phyloP scores from a whole-genome alignment of 2,329 filamentous ascomycete genomes.

The Nannizziopsis arthrosporioides region DNA sequence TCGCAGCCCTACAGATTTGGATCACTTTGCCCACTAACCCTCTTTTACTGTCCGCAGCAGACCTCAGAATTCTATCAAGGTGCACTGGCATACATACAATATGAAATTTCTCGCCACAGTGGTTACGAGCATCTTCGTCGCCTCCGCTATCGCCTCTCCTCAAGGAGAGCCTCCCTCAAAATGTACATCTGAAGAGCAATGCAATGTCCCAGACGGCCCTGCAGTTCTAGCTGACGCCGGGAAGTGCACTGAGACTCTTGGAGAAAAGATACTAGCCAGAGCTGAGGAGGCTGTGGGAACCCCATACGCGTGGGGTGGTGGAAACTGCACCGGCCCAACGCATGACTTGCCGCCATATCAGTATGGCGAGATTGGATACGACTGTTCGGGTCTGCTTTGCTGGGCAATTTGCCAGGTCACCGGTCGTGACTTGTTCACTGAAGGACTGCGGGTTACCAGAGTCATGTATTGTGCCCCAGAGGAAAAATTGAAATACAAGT shows the following conservation, averaged over 20 bases:
- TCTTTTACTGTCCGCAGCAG: too few species aligned
- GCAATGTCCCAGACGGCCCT: too few species aligned
- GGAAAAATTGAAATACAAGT: constrained; percentile 18
- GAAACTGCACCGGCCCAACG: constrained; percentile 20
- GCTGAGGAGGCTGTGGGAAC: constrained; percentile 39
- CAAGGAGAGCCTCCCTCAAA: too few species aligned
- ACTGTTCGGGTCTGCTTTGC: constrained; percentile 21
- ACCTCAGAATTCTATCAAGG: too few species aligned
- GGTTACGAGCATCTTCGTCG: too few species aligned
- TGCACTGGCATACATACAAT: too few species aligned
- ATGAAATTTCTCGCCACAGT: too few species aligned
- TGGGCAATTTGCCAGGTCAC: constrained; percentile 24
- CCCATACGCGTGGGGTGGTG: constrained; percentile 23
- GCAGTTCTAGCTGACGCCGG: too few species aligned
- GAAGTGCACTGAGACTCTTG: constrained; percentile 13
- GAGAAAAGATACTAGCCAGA: constrained; percentile 35
- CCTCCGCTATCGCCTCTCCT: too few species aligned
- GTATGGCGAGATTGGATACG: constrained; percentile 20
- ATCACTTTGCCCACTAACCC: too few species aligned
- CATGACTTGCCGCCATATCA: constrained; percentile 19
- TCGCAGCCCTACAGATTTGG: too few species aligned
- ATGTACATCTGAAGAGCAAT: too few species aligned
- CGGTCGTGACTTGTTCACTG: constrained; percentile 20
- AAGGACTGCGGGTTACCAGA: constrained; percentile 18
- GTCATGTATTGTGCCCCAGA: constrained; percentile 21